Evolutionary conservation across 2,329 filamentous ascomycete species (phyloP).

Genomic region (Colletotrichum tamarilloi): DNA sequence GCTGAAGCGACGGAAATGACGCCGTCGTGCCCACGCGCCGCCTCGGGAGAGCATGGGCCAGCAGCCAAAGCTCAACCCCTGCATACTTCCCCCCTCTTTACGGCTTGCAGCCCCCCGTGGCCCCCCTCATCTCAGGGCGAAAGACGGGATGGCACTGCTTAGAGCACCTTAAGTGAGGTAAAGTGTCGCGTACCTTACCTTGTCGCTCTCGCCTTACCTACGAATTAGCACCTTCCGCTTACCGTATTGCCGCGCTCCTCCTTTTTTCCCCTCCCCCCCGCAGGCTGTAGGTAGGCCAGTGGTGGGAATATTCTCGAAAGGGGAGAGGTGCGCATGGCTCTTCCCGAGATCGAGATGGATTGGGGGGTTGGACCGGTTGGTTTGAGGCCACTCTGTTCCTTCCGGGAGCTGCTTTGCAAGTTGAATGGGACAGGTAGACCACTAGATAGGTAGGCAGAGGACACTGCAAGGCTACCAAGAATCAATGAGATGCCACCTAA

Average conservation of each 20-base stretch:
- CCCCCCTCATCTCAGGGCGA: constrained; percentile 31
- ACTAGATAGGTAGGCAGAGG: background rate
- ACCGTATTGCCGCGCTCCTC: background rate
- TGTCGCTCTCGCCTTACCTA: background rate
- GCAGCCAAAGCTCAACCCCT: constrained; percentile 22
- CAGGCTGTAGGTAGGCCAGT: constrained; percentile 1
- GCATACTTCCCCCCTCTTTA: constrained; percentile 10
- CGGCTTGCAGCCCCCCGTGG: background rate
- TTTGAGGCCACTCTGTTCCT: constrained; percentile 32
- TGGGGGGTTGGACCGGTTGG: background rate
- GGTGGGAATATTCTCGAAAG: constrained; percentile 35
- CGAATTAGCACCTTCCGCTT: background rate
- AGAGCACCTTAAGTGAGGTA: constrained; percentile 30
- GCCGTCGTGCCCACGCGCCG: constrained; percentile 14
- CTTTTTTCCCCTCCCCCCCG: constrained; percentile 12
- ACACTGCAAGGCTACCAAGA: background rate
- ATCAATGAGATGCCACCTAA: background rate
- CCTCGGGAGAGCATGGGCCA: constrained; percentile 28
- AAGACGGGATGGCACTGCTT: constrained; percentile 34
- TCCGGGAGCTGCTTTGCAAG: background rate
- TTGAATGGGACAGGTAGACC: background rate
- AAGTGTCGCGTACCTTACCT: constrained; percentile 20
- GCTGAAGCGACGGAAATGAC: constrained; percentile 12
- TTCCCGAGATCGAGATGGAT: constrained; percentile 4
- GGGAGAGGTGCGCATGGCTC: constrained; percentile 11